Base-by-base conservation (phyloP, 208 protist species). In the Crithidia brevicula region DNA sequence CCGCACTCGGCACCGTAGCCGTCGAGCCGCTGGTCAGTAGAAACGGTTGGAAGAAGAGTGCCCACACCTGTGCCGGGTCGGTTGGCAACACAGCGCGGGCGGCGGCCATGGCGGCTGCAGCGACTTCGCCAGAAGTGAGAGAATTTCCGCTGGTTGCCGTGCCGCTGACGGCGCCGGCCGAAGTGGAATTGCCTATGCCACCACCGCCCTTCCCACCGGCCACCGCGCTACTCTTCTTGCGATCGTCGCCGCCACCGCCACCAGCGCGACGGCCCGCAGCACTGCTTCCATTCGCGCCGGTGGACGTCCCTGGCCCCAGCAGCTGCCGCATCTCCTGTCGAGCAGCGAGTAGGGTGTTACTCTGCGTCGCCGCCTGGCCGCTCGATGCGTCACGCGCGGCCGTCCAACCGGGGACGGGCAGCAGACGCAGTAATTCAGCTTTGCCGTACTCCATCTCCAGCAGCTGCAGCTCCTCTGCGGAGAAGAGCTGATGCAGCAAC, bases 381-480 rank as follows among this genome's bases (percentile, higher is more conserved):
- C 45, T 34, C 25, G 34, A 34, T 1, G 63, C 65, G 20, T 46
- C 51, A 27, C 33, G 51, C 45, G 7, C 30, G 38, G 27, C 45
- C 16, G 63, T 27, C 59, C 61, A 72, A 49, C 69, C 56, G 27
- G 46, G 74, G 50, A 79, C 52, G 7, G 68, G 64, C 22, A 75
- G 56, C 56, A 76, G 62, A 0, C 70, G 61, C 18, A 83, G 71
- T 59, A 86, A 53, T 40, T 86, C 74, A 23, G 60, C 46, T 28
- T 38, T 49, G 11, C 80, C 83, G 69, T 86, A 89, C 43, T 87
- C 81, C 47, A 52, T 27, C 59, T 92, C 83, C 23, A 89, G 31
- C 66, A 73, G 62, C 47, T 72, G 75, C 42, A 92, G 67, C 60
- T 92, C 86, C 4, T 84, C 76, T 16, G 76, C 56, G 43, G 81